Conservation (phyloP, 257 asterid species). For the Nicotiana knightiana region DNA sequence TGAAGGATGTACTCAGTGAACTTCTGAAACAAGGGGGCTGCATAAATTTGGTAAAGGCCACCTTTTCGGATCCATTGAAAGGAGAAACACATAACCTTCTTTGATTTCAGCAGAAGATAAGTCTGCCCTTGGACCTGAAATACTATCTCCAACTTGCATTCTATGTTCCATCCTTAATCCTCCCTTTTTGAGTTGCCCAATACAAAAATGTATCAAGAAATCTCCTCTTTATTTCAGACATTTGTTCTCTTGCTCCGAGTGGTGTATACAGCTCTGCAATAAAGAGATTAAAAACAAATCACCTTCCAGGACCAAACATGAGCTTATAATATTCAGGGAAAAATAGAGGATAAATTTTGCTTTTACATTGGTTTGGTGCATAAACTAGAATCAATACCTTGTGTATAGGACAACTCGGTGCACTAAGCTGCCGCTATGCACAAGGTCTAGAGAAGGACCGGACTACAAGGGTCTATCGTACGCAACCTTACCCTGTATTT, state of each 20-base stretch:
- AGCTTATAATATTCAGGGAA: neutral
- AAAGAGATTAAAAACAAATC: neutral
- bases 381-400: too few relatives aligned
- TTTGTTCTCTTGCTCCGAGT: neutral
- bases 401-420: too few relatives aligned
- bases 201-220: neutral
- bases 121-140: neutral
- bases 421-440: too few relatives aligned
- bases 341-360: too few relatives aligned
- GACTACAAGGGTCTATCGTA: too few relatives aligned
- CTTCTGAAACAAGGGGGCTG: neutral
- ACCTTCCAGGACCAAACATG: neutral
- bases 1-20: too few relatives aligned
- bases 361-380: too few relatives aligned
- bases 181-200: neutral
- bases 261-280: neutral
- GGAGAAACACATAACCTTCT: constrained; percentile 5
- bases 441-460: too few relatives aligned
- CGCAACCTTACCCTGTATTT: too few relatives aligned
- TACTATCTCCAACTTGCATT: neutral
- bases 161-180: neutral
- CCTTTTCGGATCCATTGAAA: neutral
- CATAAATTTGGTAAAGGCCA: neutral
- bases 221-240: neutral
- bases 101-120: neutral